These are phyloP conservation scores for Xylaria multiplex DNA, from an alignment of 2,329 filamentous ascomycete species.

Conservation along the genomic window DNA sequence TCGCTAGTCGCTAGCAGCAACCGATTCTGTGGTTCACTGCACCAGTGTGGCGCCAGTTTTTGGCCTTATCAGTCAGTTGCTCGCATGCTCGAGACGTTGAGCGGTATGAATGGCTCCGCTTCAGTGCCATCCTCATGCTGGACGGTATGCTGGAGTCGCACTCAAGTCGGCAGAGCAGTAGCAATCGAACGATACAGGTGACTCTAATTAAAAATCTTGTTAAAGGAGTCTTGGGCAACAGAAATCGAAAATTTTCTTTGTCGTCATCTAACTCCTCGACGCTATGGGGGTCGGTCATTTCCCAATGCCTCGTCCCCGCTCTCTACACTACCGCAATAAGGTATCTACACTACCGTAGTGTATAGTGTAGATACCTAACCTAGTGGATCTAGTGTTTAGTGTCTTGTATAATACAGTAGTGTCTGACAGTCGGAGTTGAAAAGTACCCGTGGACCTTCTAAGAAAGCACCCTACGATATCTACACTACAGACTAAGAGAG, in stretches of 20 bases:
- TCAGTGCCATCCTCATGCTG: background rate
- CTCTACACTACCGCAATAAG: constrained; percentile 6
- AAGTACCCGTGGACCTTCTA: constrained; percentile 8
- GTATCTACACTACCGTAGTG: constrained; percentile 3
- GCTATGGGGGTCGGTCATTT: constrained; percentile 20
- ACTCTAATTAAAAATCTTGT: background rate
- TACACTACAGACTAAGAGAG: constrained; percentile 14
- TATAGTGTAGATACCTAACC: background rate
- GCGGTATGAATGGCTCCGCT: constrained; percentile 6
- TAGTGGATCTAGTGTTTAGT: background rate
- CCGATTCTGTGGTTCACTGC: constrained; percentile 12
- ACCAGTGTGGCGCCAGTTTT: constrained; percentile 3
- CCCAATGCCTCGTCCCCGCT: constrained; percentile 21
- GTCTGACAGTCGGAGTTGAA: constrained; percentile 8
- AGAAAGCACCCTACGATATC: background rate
- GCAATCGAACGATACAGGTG: constrained; percentile 15
- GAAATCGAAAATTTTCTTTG: constrained; percentile 13
- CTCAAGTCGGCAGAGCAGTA: background rate
- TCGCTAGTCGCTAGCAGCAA: background rate
- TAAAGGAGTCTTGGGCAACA: constrained; percentile 7
- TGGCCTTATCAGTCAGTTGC: constrained; percentile 21
- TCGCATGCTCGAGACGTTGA: constrained; percentile 20
- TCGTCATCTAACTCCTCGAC: constrained; percentile 14
- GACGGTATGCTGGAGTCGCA: background rate
- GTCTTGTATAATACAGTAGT: background rate